A percentile compares a stretch with the other conserved stretches of the same genome.
Conservation (phyloP, 352 stramenopile genomes). For the Phytophthora uliginosa region DNA sequence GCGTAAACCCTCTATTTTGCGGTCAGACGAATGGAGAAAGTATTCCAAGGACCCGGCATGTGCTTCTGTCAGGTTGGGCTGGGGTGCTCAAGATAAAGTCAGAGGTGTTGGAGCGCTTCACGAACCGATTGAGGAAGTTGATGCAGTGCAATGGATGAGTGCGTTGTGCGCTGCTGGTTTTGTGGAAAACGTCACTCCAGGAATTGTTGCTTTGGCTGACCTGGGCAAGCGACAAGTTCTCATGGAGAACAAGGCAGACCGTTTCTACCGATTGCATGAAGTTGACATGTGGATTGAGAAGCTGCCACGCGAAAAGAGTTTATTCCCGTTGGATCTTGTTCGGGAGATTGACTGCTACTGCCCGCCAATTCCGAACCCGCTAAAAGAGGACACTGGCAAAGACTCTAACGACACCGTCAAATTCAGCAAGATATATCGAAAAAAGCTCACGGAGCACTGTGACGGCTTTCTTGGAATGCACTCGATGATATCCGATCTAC, state of each 20-base stretch:
- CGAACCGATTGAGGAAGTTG: conserved; percentile 35
- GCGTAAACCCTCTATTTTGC: conserved; percentile 51
- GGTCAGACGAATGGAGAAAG: conserved; percentile 63
- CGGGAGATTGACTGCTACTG: conserved; percentile 66
- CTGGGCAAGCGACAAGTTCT: conserved; percentile 51
- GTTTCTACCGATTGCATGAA: conserved; percentile 64
- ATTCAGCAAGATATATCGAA: conserved; percentile 45
- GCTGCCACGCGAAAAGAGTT: conserved; percentile 40
- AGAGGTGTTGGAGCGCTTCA: conserved; percentile 57
- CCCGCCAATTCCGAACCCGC: conserved; percentile 1
- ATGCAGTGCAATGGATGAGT: conserved; percentile 67
- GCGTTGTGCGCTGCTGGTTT: conserved; percentile 66
- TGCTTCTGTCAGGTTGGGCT: conserved; percentile 42
- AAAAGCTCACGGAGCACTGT: conserved; percentile 68
- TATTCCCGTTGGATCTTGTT: conserved; percentile 78
- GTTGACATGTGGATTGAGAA: conserved; percentile 63
- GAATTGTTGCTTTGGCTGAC: conserved; percentile 16
- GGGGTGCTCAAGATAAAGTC: conserved; percentile 38
- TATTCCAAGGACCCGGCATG: conserved; percentile 50
- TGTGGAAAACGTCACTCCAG: conserved; percentile 58
- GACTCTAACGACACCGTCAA: neutral
- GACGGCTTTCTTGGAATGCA: conserved; percentile 66
- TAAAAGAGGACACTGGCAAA: neutral
- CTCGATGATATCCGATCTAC: conserved; percentile 55
- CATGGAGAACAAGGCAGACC: conserved; percentile 57